phyloP scores from a whole-genome alignment of 1,139 yeast genomes.

The Geotrichum carabidarum region DNA sequence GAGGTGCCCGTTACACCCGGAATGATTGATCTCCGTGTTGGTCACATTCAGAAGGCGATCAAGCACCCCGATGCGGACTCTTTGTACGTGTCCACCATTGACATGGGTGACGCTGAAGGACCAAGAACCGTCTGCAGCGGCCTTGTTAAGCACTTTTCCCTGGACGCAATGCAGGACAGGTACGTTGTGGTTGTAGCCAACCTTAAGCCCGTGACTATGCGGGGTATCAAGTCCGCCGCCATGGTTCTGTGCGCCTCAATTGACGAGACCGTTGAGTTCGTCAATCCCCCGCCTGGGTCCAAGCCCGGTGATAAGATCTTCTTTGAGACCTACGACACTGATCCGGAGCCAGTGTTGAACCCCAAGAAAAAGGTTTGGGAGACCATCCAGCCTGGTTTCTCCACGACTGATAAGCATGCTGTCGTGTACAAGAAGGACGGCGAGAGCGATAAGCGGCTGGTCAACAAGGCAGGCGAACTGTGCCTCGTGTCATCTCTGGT shows the following conservation, averaged over 20 bases:
- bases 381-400: conserved; percentile 81
- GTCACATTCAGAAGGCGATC: conserved; percentile 90
- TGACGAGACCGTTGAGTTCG: conserved; percentile 67
- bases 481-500: conserved; percentile 66
- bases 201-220: conserved; percentile 85
- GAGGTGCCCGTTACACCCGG: conserved; percentile 70
- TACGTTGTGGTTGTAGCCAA: conserved; percentile 78
- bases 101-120: conserved; percentile 91
- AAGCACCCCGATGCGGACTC: conserved; percentile 98
- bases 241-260: conserved; percentile 94
- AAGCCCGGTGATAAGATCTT: conserved; percentile 94
- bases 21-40: conserved; percentile 87
- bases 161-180: conserved; percentile 79
- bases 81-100: conserved; percentile 89
- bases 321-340: conserved; percentile 75
- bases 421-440: conserved; percentile 81
- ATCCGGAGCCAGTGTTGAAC: conserved; percentile 85
- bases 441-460: conserved; percentile 68
- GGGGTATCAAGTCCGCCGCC: conserved; percentile 91
- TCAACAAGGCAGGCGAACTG: conserved; percentile 66
- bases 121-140: conserved; percentile 99
- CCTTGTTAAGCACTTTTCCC: conserved; percentile 65
- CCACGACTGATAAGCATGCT: conserved; percentile 69
- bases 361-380: conserved; percentile 99
- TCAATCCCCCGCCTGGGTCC: conserved; percentile 88